Evolutionary conservation across 208 protist species (phyloP).

Genomic region (Kentomonas sorsogonicus): DNA sequence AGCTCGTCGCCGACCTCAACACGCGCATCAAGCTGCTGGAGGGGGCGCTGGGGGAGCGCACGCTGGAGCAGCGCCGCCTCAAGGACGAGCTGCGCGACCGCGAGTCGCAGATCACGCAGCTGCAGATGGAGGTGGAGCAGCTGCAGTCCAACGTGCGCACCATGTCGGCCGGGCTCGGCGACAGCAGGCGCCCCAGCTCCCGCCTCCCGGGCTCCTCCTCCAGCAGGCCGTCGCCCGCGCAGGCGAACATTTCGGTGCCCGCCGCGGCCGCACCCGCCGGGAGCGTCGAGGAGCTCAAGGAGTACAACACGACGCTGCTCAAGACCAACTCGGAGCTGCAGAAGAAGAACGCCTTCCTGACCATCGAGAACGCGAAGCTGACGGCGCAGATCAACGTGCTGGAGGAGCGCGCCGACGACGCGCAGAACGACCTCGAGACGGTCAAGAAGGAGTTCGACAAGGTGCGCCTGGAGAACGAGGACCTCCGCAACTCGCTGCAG

Average conservation of each 20-base stretch:
- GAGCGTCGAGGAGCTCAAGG: slow-evolving; percentile 12
- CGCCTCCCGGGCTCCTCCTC: too few relatives aligned
- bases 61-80: slow-evolving; percentile 7
- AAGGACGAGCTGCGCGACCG: slow-evolving; percentile 5
- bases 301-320: slow-evolving; percentile 12
- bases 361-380: slow-evolving; percentile 19
- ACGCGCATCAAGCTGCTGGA: slow-evolving; percentile 23
- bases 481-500: not conserved
- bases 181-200: too few relatives aligned
- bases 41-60: slow-evolving; percentile 11
- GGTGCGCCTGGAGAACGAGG: slow-evolving; percentile 4
- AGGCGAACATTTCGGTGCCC: not conserved
- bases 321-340: slow-evolving; percentile 22
- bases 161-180: too few relatives aligned
- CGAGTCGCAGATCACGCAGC: slow-evolving; percentile 3
- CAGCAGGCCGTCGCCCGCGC: not conserved
- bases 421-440: slow-evolving; percentile 28
- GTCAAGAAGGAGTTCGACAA: slow-evolving; percentile 19
- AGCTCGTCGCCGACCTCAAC: slow-evolving; percentile 6
- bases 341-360: slow-evolving; percentile 17
- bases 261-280: slow-evolving; percentile 1
- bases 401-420: too few relatives aligned
- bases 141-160: too few relatives aligned
- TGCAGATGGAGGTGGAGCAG: not conserved
- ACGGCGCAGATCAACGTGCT: slow-evolving; percentile 2